Percentiles rank a stretch among this genome's conserved stretches.
phyloP scores from a whole-genome alignment of 768 basidiomycete genomes.

The Strobilomyces confusus region DNA sequence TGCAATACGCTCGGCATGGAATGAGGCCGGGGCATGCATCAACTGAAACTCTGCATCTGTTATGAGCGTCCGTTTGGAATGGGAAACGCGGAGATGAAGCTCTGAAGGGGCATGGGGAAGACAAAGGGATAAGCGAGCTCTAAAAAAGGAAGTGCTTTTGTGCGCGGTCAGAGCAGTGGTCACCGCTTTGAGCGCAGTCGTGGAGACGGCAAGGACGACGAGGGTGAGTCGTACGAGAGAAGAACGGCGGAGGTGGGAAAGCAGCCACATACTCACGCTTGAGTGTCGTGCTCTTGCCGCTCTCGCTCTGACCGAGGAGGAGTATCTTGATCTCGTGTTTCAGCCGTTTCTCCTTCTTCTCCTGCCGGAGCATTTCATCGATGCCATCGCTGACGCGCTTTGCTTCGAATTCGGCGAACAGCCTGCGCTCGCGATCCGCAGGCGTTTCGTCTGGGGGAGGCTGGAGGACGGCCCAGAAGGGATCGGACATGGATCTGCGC shows the following conservation, averaged over 20 bases:
- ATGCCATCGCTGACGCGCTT: constrained; percentile 72
- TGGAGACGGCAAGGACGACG: not conserved
- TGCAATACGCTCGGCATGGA: constrained; percentile 75
- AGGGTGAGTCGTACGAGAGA: not conserved
- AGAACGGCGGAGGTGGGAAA: constrained; percentile 6
- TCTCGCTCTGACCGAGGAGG: constrained; percentile 84
- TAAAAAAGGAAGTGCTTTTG: constrained; percentile 4
- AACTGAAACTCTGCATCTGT: constrained; percentile 70
- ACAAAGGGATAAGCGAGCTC: constrained; percentile 2
- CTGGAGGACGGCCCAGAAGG: constrained; percentile 59
- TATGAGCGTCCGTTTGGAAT: constrained; percentile 16
- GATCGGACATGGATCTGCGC: constrained; percentile 56
- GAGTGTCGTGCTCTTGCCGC: constrained; percentile 83
- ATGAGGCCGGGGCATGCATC: constrained; percentile 70
- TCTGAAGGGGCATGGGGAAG: not conserved
- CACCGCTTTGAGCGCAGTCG: constrained; percentile 1
- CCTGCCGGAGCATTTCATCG: constrained; percentile 71
- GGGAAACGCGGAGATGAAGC: not conserved
- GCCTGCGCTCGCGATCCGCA: constrained; percentile 58
- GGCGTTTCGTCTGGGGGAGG: constrained; percentile 73
- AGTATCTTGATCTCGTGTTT: constrained; percentile 71
- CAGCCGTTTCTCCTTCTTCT: constrained; percentile 57
- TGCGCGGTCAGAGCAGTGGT: constrained; percentile 1
- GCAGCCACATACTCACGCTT: constrained; percentile 61
- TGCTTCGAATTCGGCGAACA: constrained; percentile 66